A percentile compares a stretch with the other conserved stretches of the same genome.
Evolutionary conservation across 805 yeast species (phyloP).

Genomic region (Metschnikowia proteae): DNA sequence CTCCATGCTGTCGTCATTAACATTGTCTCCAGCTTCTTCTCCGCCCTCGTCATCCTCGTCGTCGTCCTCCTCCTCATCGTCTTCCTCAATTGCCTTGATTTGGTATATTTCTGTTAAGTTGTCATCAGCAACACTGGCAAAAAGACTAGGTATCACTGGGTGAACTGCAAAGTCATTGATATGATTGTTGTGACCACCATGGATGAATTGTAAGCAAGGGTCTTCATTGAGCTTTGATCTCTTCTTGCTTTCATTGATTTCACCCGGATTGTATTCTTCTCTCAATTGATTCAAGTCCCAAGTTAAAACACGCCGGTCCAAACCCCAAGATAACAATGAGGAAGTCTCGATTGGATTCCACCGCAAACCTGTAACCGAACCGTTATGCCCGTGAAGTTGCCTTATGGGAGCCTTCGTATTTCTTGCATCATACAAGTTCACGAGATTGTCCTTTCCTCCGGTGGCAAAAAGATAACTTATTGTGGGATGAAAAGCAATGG

Average conservation of each 20-base stretch:
- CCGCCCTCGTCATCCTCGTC: constrained; percentile 16
- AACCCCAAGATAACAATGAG: constrained; percentile 53
- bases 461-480: constrained; percentile 59
- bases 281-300: constrained; percentile 70
- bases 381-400: constrained; percentile 62
- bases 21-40: constrained; percentile 4
- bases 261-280: constrained; percentile 44
- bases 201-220: constrained; percentile 74
- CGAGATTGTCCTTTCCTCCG: constrained; percentile 73
- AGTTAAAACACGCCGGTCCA: constrained; percentile 64
- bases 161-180: constrained; percentile 68
- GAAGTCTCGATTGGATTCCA: constrained; percentile 49
- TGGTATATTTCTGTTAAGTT: constrained; percentile 74
- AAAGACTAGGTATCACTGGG: constrained; percentile 53
- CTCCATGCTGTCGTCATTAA: constrained; percentile 1
- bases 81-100: constrained; percentile 41
- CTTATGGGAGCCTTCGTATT: constrained; percentile 56
- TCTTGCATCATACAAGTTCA: constrained; percentile 73
- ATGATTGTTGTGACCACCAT: constrained; percentile 80
- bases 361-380: constrained; percentile 38
- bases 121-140: constrained; percentile 73
- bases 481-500: constrained; percentile 62
- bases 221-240: constrained; percentile 54
- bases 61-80: constrained; percentile 23
- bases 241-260: constrained; percentile 42